phyloP scores from a whole-genome alignment of 1,284 basidiomycete genomes.

The Vanrija humicola region DNA sequence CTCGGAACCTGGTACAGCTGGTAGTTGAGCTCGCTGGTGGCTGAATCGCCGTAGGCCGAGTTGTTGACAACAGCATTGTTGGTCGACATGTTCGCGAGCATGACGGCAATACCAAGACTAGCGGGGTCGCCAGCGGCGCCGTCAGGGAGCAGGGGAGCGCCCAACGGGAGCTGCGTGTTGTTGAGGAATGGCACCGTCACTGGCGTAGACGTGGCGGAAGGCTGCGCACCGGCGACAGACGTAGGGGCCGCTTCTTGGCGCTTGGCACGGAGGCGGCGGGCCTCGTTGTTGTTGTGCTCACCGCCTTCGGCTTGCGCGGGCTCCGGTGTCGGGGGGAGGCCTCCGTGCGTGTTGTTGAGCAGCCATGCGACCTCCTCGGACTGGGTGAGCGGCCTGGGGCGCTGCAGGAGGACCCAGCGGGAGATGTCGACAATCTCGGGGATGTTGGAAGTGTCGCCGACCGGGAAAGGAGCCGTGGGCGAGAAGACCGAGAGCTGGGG shows the following conservation, averaged over 20 bases:
- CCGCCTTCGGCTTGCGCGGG: not conserved
- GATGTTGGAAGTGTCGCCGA: not conserved
- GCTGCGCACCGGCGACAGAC: not conserved
- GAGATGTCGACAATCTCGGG: not conserved
- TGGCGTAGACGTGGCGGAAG: not conserved
- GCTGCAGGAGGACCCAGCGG: not conserved
- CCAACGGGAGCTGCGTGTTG: conserved; percentile 8
- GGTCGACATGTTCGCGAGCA: conserved; percentile 57
- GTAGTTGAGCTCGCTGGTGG: conserved; percentile 66
- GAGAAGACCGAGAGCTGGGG: conserved; percentile 63
- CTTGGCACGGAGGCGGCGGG: not conserved
- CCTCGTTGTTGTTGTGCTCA: not conserved
- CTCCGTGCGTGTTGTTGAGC: no score
- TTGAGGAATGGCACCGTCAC: conserved; percentile 2
- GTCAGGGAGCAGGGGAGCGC: conserved; percentile 42
- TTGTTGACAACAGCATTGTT: conserved; percentile 37
- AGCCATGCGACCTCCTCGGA: not conserved
- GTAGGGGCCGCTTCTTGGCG: conserved; percentile 1
- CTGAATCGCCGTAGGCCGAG: conserved; percentile 63
- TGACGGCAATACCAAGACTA: conserved; percentile 70
- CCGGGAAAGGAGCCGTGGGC: conserved; percentile 24
- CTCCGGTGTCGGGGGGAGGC: no score
- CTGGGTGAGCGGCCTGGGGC: not conserved
- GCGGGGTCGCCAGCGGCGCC: conserved; percentile 77
- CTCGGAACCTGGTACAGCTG: conserved; percentile 62